These are phyloP conservation scores for Trypanosoma theileri DNA, from an alignment of 208 protist genomes.

Conservation along the genomic window DNA sequence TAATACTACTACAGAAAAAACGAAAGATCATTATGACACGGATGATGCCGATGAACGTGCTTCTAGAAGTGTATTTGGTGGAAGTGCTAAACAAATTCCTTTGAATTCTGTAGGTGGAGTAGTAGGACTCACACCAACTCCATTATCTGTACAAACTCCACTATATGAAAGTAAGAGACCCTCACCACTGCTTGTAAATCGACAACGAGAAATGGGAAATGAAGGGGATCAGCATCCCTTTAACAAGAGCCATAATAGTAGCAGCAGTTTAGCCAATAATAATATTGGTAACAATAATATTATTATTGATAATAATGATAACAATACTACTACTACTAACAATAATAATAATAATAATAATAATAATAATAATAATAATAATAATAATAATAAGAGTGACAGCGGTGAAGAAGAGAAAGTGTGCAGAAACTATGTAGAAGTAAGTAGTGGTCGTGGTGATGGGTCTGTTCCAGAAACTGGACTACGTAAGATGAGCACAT, in stretches of 20 bases:
- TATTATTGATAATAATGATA: not conserved
- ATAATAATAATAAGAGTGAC: not conserved
- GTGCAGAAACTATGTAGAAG: not conserved
- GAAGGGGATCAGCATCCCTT: not conserved
- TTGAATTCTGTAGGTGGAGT: not conserved
- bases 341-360: not conserved
- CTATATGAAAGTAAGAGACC: not conserved
- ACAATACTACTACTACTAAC: not conserved
- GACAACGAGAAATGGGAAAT: not conserved
- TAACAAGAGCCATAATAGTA: slow-evolving; percentile 3
- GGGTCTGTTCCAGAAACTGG: not conserved
- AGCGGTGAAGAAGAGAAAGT: not conserved
- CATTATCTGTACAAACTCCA: not conserved
- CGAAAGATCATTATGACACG: not conserved
- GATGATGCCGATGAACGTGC: not conserved
- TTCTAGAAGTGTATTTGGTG: not conserved
- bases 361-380: not conserved
- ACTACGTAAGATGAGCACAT: not conserved
- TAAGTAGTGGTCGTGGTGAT: not conserved
- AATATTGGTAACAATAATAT: not conserved
- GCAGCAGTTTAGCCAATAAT: not conserved
- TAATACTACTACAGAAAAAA: too few relatives aligned
- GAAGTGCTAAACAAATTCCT: not conserved
- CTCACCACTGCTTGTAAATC: not conserved
- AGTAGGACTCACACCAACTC: not conserved